Evolutionary conservation across 2,329 filamentous ascomycete genomes (phyloP), one percentile per base, ranked within the genome.

Genomic region (Colletotrichum tamarilloi): DNA sequence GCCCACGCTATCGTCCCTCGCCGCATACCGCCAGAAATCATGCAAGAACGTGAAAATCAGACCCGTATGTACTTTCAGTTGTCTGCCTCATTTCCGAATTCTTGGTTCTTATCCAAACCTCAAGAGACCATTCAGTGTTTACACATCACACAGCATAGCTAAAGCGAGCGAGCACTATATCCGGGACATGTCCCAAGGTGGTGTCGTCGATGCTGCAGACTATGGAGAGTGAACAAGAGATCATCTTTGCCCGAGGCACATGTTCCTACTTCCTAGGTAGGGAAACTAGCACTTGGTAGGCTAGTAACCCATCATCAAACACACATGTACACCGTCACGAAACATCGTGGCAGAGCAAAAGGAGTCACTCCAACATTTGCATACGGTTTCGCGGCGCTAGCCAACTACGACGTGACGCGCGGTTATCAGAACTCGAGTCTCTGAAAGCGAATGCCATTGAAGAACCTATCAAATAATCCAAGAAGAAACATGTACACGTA

Each of bases 51-150:
- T 30, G 30, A 30, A 30, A 1, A 30, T 3, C 30, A 9, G 30
- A 30, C 30, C 30, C 30, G 30, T 30, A 4, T 2, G 30, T 1
- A 9, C 30, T 30, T 30, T 30, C 8, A 30, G 30, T 9, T 3
- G 30, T 30, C 30, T 30, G 30, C 30, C 30, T 30, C 8, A 30
- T 30, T 9, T 3, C 30, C 30, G 2, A 30, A 30, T 30, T 30
- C 30, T 30, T 8, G 30, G 30, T 30, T 2, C 42, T 46, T 7
- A 46, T 8, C 19, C 42, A 46, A 46, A 8, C 42, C 7, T n/a
- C 0, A 7, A 46, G 5, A 46, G 30, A 30, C 8, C 0, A 8
- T 4, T 3, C 8, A 30, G 1, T 30, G 30, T 9, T 8, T 9
- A 4, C 30, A 8, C 19, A n/a, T 49, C 5, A 0, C 19, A 5